Evolutionary conservation across 2,329 filamentous ascomycete species (phyloP).

Genomic region (Penicillium sp.): DNA sequence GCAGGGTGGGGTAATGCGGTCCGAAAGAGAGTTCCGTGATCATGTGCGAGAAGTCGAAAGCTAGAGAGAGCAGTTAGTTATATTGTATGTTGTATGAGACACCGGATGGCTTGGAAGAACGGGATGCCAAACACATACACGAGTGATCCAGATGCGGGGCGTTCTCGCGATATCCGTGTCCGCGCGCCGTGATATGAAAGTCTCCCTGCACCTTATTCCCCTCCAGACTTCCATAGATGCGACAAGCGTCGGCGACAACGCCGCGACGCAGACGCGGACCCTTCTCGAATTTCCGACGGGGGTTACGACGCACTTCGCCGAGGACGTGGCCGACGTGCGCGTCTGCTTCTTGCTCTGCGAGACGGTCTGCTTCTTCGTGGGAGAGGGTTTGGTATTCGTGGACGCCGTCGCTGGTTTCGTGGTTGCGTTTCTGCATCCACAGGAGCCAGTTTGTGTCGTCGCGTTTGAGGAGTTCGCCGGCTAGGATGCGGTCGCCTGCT

Average conservation of each 20-base stretch:
- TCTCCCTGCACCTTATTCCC: conserved; percentile 97
- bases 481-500: conserved; percentile 84
- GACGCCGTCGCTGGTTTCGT: conserved; percentile 52
- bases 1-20: conserved; percentile 88
- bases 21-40: conserved; percentile 96
- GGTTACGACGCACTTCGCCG: conserved; percentile 65
- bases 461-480: conserved; percentile 67
- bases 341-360: conserved; percentile 57
- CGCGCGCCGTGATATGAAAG: conserved; percentile 93
- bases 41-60: conserved; percentile 97
- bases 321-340: conserved; percentile 92
- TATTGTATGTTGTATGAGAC: not conserved
- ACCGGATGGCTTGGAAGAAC: no score
- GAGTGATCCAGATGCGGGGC: conserved; percentile 78
- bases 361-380: conserved; percentile 60
- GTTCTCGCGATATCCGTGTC: conserved; percentile 87
- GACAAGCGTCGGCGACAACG: conserved; percentile 69
- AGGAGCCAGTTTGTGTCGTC: conserved; percentile 78
- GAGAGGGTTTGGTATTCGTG: conserved; percentile 54
- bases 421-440: conserved; percentile 70
- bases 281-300: conserved; percentile 63
- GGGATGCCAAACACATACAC: conserved; percentile 51
- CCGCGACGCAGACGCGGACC: conserved; percentile 63
- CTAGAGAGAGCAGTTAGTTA: conserved; percentile 43
- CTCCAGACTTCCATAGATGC: conserved; percentile 84